phyloP scores from a whole-genome alignment of 495 filamentous ascomycete species.

The Chaetomium cochliodes region DNA sequence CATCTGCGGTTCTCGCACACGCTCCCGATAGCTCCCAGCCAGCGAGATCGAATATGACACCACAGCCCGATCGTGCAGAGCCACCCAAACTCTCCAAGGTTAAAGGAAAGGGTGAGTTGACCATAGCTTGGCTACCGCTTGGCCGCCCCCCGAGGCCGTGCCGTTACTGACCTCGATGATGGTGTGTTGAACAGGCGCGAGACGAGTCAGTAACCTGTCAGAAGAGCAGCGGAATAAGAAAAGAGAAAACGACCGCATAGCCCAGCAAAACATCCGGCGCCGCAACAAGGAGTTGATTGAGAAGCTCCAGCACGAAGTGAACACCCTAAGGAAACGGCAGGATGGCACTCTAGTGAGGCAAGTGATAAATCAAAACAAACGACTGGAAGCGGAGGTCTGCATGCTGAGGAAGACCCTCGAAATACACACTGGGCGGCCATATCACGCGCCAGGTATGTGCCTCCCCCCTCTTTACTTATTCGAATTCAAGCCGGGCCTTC shows the following conservation, averaged over 20 bases:
- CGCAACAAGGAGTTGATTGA: slow-evolving; percentile 82
- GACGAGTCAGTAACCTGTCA: slow-evolving; percentile 70
- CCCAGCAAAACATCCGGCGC: slow-evolving; percentile 80
- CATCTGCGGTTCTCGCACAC: too few relatives aligned
- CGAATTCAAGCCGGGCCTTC: not conserved
- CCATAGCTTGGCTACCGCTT: not conserved
- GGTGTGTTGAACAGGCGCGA: slow-evolving; percentile 46
- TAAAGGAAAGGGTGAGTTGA: slow-evolving; percentile 32
- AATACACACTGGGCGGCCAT: slow-evolving; percentile 21
- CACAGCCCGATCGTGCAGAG: slow-evolving; percentile 29
- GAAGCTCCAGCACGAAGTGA: slow-evolving; percentile 66
- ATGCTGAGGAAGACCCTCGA: slow-evolving; percentile 35
- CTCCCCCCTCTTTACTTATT: not conserved
- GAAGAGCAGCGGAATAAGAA: slow-evolving; percentile 74
- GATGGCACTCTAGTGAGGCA: slow-evolving; percentile 40
- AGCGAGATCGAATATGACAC: slow-evolving; percentile 19
- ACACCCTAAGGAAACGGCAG: slow-evolving; percentile 48
- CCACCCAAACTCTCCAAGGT: slow-evolving; percentile 37
- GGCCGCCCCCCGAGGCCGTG: not conserved
- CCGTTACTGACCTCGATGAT: not conserved
- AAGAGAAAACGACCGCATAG: slow-evolving; percentile 84
- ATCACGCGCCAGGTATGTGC: slow-evolving; percentile 28
- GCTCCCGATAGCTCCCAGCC: too few relatives aligned
- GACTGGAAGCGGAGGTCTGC: slow-evolving; percentile 41
- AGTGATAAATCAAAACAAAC: slow-evolving; percentile 39